Evolutionary conservation across 306 rosid genomes (phyloP).

Genomic region (Macrotyloma uniflorum): DNA sequence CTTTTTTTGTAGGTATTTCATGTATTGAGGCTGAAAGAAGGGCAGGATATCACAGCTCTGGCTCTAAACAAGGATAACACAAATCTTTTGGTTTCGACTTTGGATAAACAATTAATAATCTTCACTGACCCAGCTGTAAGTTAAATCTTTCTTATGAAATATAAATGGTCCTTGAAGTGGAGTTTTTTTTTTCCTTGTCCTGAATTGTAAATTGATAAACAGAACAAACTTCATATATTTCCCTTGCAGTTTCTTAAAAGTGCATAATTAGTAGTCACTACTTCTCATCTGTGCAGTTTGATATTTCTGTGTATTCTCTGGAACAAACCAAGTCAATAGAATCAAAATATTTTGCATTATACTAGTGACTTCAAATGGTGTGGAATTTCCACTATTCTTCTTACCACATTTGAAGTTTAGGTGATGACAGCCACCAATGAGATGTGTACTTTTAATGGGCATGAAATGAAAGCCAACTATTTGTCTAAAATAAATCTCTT

Average conservation of each 20-base stretch:
- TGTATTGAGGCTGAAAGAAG: conserved; percentile 67
- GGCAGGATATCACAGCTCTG: conserved; percentile 87
- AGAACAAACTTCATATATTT: conserved; percentile 7
- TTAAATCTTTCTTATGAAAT: conserved; percentile 34
- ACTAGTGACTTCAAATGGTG: neutral
- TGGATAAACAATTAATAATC: conserved; percentile 77
- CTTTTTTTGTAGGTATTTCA: conserved; percentile 70
- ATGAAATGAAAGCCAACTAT: conserved; percentile 18
- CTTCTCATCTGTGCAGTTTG: neutral
- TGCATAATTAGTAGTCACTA: conserved; percentile 16
- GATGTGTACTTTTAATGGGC: neutral
- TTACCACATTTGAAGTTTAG: neutral
- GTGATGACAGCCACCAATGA: neutral
- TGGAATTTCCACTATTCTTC: conserved; percentile 1
- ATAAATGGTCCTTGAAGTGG: neutral
- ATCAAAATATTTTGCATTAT: conserved; percentile 6
- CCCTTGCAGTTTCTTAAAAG: conserved; percentile 20
- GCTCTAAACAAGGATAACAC: conserved; percentile 85
- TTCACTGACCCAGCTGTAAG: conserved; percentile 97
- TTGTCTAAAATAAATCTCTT: conserved; percentile 26
- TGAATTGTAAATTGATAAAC: conserved; percentile 23
- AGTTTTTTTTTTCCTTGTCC: neutral
- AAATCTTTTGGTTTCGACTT: conserved; percentile 92
- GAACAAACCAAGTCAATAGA: neutral
- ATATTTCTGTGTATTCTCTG: conserved; percentile 10